Percentiles rank a stretch among this genome's conserved stretches.
Conservation (phyloP, 805 yeast species). For the Grigorovia jiainica region DNA sequence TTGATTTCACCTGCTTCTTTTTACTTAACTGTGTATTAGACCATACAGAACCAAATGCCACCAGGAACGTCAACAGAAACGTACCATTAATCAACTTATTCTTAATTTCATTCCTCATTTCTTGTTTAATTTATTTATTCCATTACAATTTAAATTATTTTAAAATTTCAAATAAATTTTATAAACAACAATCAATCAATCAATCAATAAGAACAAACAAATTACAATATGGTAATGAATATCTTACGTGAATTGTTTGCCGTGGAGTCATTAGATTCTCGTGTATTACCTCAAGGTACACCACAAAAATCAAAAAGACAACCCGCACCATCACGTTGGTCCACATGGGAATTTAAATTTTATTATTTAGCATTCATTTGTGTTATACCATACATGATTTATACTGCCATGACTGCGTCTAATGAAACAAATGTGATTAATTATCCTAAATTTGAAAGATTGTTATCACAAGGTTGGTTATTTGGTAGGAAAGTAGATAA, state of each 20-base stretch:
- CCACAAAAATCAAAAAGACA: constrained; percentile 10
- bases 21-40: background rate
- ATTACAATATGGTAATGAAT: constrained; percentile 1
- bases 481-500: constrained; percentile 87
- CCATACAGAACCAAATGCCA: constrained; percentile 40
- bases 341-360: constrained; percentile 60
- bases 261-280: constrained; percentile 20
- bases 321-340: constrained; percentile 40
- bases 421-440: constrained; percentile 61
- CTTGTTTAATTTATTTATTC: background rate
- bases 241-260: constrained; percentile 16
- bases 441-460: constrained; percentile 49
- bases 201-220: background rate
- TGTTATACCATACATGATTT: constrained; percentile 74
- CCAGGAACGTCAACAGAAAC: constrained; percentile 51
- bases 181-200: background rate
- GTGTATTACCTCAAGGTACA: constrained; percentile 21
- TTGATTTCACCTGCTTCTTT: too few species aligned
- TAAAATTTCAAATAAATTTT: background rate
- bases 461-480: constrained; percentile 78
- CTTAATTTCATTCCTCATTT: constrained; percentile 45
- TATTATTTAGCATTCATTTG: constrained; percentile 55
- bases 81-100: constrained; percentile 42
- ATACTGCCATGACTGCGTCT: constrained; percentile 74
- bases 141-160: background rate